Conservation (phyloP, 805 yeast genomes). For the Blastobotrys parvus region DNA sequence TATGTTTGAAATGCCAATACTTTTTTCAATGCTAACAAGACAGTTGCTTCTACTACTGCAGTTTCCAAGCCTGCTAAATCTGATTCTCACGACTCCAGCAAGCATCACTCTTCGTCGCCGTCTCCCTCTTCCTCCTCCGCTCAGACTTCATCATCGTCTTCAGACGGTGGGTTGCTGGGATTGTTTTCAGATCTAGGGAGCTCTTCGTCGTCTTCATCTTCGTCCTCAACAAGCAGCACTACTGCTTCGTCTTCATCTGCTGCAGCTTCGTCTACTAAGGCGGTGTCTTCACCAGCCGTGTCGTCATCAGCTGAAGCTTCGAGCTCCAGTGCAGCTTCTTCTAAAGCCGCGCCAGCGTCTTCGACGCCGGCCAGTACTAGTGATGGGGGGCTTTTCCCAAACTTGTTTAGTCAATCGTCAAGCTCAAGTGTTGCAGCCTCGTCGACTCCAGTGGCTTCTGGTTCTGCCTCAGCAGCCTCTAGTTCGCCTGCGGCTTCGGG, state of each 20-base stretch:
- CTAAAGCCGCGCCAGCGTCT: constrained; percentile 1
- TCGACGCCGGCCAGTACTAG: constrained; percentile 4
- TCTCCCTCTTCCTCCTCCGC: not conserved
- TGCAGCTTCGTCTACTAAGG: constrained; percentile 3
- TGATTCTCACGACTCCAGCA: not conserved
- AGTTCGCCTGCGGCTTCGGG: constrained; percentile 4
- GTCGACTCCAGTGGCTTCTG: constrained; percentile 2
- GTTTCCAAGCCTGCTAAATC: not conserved
- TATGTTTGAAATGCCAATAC: not conserved
- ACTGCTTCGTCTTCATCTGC: constrained; percentile 3
- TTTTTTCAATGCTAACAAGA: not conserved
- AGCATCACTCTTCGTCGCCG: not conserved
- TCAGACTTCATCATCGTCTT: constrained; percentile 2
- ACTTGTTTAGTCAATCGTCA: constrained; percentile 2
- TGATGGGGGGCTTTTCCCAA: too few species aligned
- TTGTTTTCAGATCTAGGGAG: not conserved
- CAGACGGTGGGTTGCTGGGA: constrained; percentile 4
- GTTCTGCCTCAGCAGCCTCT: constrained; percentile 6
- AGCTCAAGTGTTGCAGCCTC: constrained; percentile 1
- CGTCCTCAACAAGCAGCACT: constrained; percentile 1
- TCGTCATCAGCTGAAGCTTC: constrained; percentile 2
- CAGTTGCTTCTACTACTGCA: not conserved
- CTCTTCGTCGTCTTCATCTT: constrained; percentile 7
- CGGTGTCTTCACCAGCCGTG: constrained; percentile 5
- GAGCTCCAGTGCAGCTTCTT: not conserved